These are phyloP conservation scores for Lactifluus subvellereus DNA, from an alignment of 768 basidiomycete genomes.

Conservation along the genomic window DNA sequence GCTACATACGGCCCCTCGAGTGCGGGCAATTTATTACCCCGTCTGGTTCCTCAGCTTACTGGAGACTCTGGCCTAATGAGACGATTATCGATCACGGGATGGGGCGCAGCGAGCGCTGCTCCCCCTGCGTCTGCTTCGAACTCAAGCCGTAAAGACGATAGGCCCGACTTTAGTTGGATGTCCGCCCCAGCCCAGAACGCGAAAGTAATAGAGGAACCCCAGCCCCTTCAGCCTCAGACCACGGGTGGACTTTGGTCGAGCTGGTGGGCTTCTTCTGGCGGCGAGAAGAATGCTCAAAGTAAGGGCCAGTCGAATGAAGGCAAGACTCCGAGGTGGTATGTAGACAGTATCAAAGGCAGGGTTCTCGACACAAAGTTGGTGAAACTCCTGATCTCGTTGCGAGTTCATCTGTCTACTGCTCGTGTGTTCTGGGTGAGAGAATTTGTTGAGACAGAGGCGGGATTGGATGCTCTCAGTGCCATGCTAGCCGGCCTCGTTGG, in stretches of 20 bases:
- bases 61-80: conserved; percentile 63
- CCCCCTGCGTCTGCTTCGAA: conserved; percentile 34
- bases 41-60: conserved; percentile 68
- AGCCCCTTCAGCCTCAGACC: conserved; percentile 51
- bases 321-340: conserved; percentile 56
- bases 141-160: conserved; percentile 35
- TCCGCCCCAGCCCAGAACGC: conserved; percentile 1
- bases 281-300: conserved; percentile 35
- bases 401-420: conserved; percentile 82
- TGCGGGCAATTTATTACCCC: conserved; percentile 51
- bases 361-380: conserved; percentile 53
- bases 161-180: conserved; percentile 30
- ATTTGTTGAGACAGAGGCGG: conserved; percentile 62
- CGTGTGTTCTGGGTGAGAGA: conserved; percentile 71
- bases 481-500: conserved; percentile 57
- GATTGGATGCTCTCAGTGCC: conserved; percentile 55
- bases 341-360: conserved; percentile 54
- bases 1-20: conserved; percentile 57
- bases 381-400: conserved; percentile 75
- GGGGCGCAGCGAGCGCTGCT: conserved; percentile 42
- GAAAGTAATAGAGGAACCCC: conserved; percentile 14
- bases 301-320: conserved; percentile 35
- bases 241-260: conserved; percentile 73
- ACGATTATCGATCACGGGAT: conserved; percentile 59
- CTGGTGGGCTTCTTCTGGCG: conserved; percentile 72